A percentile compares a stretch with the other conserved stretches of the same genome.
These are phyloP conservation scores for Sporothrix pseudoabietina DNA, from an alignment of 2,329 filamentous ascomycete species.

Conservation along the genomic window DNA sequence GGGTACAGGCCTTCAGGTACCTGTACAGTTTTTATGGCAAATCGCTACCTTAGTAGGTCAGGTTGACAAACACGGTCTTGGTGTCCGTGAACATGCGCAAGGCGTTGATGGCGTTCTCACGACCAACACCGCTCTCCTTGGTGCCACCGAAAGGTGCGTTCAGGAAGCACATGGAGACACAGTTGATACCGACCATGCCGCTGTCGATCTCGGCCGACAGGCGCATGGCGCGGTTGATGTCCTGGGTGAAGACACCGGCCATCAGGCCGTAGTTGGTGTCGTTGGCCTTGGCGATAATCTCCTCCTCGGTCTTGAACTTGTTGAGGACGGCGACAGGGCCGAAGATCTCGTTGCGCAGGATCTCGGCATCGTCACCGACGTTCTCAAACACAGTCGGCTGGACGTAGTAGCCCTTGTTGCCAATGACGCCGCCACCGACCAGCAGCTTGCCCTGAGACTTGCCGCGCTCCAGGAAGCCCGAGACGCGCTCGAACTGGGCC, in stretches of 20 bases:
- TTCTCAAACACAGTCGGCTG: conserved; percentile 47
- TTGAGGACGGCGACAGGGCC: conserved; percentile 59
- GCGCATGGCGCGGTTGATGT: conserved; percentile 64
- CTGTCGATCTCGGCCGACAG: conserved; percentile 60
- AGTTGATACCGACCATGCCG: conserved; percentile 72
- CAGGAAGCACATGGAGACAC: conserved; percentile 45
- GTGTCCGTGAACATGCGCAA: conserved; percentile 52
- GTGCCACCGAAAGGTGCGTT: conserved; percentile 53
- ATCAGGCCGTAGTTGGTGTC: conserved; percentile 53
- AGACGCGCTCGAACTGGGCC: conserved; percentile 51
- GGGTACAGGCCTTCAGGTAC: conserved; percentile 1
- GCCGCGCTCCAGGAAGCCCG: conserved; percentile 49
- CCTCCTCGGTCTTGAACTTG: conserved; percentile 59
- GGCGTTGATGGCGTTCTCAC: conserved; percentile 53
- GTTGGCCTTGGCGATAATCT: conserved; percentile 58
- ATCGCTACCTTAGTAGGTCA: conserved; percentile 27
- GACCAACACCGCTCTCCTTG: conserved; percentile 54
- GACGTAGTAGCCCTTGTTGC: conserved; percentile 41
- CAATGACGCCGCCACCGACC: conserved; percentile 45
- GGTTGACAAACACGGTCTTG: conserved; percentile 54
- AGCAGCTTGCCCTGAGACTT: conserved; percentile 44
- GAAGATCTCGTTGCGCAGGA: conserved; percentile 59
- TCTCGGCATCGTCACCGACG: conserved; percentile 47
- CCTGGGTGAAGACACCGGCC: conserved; percentile 59
- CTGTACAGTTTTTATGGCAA: not conserved